phyloP scores from a whole-genome alignment of 2,329 filamentous ascomycete species.

The Colletotrichum sp. region DNA sequence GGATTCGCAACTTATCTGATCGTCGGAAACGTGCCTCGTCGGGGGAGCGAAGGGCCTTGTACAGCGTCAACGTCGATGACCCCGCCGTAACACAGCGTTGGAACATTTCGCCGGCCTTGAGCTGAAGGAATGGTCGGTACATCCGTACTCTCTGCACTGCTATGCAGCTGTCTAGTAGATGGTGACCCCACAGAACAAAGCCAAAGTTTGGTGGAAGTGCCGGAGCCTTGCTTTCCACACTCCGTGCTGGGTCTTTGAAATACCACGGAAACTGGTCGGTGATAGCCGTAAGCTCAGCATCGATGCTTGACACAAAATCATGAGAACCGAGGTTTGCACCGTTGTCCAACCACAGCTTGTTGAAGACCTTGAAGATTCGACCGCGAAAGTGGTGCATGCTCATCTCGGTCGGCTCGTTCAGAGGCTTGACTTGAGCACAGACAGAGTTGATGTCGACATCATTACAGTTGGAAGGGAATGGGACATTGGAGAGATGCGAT shows the following conservation, averaged over 20 bases:
- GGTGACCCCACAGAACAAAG: constrained; percentile 20
- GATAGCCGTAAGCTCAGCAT: background rate
- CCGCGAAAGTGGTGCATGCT: constrained; percentile 23
- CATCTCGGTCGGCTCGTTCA: constrained; percentile 20
- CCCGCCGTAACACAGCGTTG: constrained; percentile 18
- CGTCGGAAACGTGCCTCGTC: background rate
- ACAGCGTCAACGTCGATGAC: background rate
- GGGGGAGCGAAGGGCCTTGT: background rate
- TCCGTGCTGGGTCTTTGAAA: background rate
- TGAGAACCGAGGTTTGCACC: background rate
- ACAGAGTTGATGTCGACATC: constrained; percentile 16
- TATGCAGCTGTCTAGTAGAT: constrained; percentile 23
- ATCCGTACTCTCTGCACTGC: constrained; percentile 25
- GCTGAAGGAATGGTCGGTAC: constrained; percentile 16
- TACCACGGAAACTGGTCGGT: background rate
- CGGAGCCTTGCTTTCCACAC: background rate
- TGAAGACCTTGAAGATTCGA: constrained; percentile 18
- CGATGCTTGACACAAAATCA: background rate
- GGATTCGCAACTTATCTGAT: background rate
- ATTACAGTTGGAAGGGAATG: background rate
- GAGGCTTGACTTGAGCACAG: background rate
- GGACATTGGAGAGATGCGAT: background rate
- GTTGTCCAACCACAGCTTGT: background rate
- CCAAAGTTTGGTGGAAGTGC: constrained; percentile 2
- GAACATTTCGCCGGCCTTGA: constrained; percentile 11